Conservation (phyloP, 345 rosid species). For the Salix brachista region DNA sequence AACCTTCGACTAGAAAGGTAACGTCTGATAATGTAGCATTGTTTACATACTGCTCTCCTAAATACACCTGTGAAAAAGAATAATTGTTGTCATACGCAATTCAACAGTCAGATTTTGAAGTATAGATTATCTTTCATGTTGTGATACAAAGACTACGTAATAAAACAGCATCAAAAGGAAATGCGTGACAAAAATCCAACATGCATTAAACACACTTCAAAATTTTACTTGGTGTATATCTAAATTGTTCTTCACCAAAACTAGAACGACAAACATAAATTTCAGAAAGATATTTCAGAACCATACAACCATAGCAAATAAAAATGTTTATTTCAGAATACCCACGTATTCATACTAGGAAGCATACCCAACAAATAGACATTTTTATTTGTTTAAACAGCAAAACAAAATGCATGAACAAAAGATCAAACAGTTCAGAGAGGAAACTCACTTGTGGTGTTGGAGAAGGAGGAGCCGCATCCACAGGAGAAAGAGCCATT, state of each 20-base stretch:
- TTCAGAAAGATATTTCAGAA: not conserved
- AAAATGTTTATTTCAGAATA: not conserved
- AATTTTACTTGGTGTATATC: no score
- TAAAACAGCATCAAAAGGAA: not conserved
- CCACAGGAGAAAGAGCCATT: slow-evolving; percentile 75
- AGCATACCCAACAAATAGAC: not conserved
- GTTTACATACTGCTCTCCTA: slow-evolving; percentile 95
- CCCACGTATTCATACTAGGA: not conserved
- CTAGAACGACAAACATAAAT: not conserved
- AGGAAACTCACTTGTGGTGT: slow-evolving; percentile 67
- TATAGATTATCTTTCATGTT: not conserved
- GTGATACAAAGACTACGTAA: not conserved
- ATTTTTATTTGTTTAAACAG: not conserved
- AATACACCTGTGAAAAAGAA: slow-evolving; percentile 60
- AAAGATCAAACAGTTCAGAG: not conserved
- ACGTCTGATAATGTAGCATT: slow-evolving; percentile 86
- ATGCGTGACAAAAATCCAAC: not conserved
- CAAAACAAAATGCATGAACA: not conserved
- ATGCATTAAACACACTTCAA: not conserved
- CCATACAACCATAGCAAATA: no score
- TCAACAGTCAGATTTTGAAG: not conserved
- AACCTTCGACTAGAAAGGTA: slow-evolving; percentile 97
- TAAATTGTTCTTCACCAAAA: not conserved
- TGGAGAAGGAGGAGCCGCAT: slow-evolving; percentile 98
- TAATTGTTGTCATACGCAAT: not conserved